phyloP scores from a whole-genome alignment of 805 yeast genomes.

The Kuraishia hungarica region DNA sequence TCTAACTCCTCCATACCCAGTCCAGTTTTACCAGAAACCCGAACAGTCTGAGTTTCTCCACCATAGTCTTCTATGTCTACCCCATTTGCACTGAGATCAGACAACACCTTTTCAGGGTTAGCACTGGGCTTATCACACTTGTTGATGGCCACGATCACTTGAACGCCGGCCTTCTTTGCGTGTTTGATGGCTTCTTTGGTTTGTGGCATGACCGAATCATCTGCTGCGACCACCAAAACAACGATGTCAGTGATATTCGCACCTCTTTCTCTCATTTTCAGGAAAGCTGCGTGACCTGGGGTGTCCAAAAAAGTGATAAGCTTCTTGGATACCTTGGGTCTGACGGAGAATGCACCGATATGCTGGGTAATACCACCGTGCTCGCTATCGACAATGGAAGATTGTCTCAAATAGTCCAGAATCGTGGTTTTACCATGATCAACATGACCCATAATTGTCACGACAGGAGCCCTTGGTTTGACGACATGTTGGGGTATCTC shows the following conservation, averaged over 20 bases:
- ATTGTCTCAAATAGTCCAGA: conserved; percentile 76
- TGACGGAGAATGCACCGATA: conserved; percentile 91
- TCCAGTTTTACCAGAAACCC: conserved; percentile 85
- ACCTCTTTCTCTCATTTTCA: conserved; percentile 95
- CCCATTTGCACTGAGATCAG: conserved; percentile 69
- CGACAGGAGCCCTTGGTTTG: conserved; percentile 81
- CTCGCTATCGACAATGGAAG: conserved; percentile 76
- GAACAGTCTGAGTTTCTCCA: conserved; percentile 87
- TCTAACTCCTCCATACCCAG: conserved; percentile 83
- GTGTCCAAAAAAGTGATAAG: conserved; percentile 88
- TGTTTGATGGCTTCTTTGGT: conserved; percentile 94
- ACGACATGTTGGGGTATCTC: conserved; percentile 25
- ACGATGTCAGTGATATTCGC: conserved; percentile 92
- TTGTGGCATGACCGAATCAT: conserved; percentile 97
- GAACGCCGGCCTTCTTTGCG: conserved; percentile 73
- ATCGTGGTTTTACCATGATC: conserved; percentile 98
- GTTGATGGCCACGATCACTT: conserved; percentile 84
- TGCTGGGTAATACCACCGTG: conserved; percentile 98
- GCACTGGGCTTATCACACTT: conserved; percentile 81
- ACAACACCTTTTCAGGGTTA: conserved; percentile 65
- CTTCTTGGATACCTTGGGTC: conserved; percentile 66
- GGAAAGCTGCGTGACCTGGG: conserved; percentile 96
- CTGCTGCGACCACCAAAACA: conserved; percentile 90
- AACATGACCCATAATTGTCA: conserved; percentile 98
- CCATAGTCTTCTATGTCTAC: conserved; percentile 89